Percentiles rank a stretch among this genome's conserved stretches.
These are phyloP conservation scores for Didymella glomerata DNA, from an alignment of 2,329 filamentous ascomycete species.

Conservation along the genomic window DNA sequence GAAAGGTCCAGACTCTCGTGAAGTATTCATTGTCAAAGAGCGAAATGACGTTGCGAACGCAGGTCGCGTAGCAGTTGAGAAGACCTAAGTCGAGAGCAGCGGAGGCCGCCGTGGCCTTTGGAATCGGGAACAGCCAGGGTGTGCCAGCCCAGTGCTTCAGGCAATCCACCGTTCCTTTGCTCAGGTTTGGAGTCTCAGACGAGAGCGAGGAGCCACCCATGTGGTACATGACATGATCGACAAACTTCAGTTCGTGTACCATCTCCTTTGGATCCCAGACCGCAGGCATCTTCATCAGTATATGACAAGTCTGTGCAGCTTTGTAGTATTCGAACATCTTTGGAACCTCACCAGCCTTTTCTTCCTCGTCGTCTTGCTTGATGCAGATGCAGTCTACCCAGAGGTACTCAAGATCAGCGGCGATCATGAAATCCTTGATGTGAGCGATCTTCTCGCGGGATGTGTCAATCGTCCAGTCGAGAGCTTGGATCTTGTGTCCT, in stretches of 20 bases:
- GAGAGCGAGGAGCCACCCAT: background rate
- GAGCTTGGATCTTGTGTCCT: background rate
- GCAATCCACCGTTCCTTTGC: background rate
- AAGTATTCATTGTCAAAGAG: conserved; percentile 1
- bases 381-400: conserved; percentile 1
- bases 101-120: background rate
- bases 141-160: background rate
- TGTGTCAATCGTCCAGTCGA: background rate
- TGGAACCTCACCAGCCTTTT: background rate
- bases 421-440: background rate
- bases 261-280: background rate
- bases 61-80: background rate
- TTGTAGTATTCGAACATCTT: conserved; percentile 3
- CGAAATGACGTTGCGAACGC: background rate
- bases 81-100: background rate
- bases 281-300: background rate
- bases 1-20: background rate
- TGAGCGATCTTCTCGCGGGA: background rate
- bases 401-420: background rate
- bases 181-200: background rate
- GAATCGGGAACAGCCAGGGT: background rate
- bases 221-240: background rate
- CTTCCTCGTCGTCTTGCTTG: background rate
- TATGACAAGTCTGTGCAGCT: background rate
- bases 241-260: background rate